phyloP scores from a whole-genome alignment of 331 rosid species.

The Telfairia occidentalis region DNA sequence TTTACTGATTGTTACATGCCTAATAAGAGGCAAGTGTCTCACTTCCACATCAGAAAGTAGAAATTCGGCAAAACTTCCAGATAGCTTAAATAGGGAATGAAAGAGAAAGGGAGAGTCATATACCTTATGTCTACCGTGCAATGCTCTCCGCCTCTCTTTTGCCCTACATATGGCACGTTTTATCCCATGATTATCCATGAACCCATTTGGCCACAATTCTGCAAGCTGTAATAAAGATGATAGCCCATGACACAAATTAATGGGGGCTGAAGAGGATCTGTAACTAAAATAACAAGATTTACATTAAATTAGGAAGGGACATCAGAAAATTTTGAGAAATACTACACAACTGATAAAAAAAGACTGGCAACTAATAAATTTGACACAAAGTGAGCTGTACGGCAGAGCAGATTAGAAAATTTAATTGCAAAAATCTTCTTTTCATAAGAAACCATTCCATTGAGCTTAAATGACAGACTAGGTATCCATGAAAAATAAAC shows the following conservation, averaged over 20 bases:
- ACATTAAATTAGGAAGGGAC: background rate
- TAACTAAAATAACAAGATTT: background rate
- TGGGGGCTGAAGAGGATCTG: background rate
- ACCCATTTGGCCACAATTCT: conserved; percentile 80
- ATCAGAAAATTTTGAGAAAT: background rate
- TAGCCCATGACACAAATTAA: background rate
- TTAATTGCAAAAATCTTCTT: background rate
- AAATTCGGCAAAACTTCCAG: background rate
- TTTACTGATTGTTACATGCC: background rate
- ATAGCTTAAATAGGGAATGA: background rate
- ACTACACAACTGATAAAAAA: background rate
- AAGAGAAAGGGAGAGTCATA: background rate
- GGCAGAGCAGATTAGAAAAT: background rate
- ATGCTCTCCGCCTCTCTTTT: conserved; percentile 74
- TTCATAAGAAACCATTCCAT: background rate
- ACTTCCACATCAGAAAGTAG: background rate
- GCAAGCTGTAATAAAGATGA: conserved; percentile 57
- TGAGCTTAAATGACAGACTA: background rate
- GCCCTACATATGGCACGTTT: conserved; percentile 88
- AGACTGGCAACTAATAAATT: background rate
- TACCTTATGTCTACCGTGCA: conserved; percentile 57
- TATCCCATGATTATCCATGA: conserved; percentile 97
- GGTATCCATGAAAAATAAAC: conserved; percentile 4
- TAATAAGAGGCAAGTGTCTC: background rate
- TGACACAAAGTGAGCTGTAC: background rate